Base-by-base conservation (phyloP, 139 green algal genomes). In the Chlamydomonas applanata region DNA sequence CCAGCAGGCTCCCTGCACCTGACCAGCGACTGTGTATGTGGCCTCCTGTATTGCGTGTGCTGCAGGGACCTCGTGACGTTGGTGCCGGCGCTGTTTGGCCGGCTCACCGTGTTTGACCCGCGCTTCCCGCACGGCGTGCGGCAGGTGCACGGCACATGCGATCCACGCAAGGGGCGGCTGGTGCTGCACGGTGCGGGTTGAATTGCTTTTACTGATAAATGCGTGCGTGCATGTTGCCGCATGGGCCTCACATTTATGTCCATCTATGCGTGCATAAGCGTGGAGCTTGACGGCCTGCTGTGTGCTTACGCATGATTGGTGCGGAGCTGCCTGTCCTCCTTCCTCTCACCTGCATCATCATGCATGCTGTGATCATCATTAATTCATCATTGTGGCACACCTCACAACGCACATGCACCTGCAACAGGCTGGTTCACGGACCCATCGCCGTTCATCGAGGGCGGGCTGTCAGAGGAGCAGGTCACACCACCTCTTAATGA, bases 351-450 rank as follows among this genome's bases (percentile, higher is more conserved):
- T n/a, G n/a, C n/a, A n/a, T n/a, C n/a, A n/a, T n/a, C n/a, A n/a
- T n/a, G 40, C 62, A 54, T 53, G 34, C 16, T 53, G 33, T 32
- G 5, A 52, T 22, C n/a, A n/a, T n/a, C n/a, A n/a, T n/a, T n/a
- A n/a, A n/a, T n/a, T n/a, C n/a, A n/a, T n/a, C n/a, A n/a, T n/a
- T n/a, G n/a, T n/a, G n/a, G n/a, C n/a, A n/a, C n/a, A n/a, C n/a
- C n/a, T n/a, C n/a, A n/a, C 34, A 53, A 7, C 17, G 40, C n/a
- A 30, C 33, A 54, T 59, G 24, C 29, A 33, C 7, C 17, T 33
- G 33, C 20, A 40, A n/a, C 79, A 89, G 84, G 92, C 46, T 97
- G 92, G 92, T 97, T 93, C 73, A 92, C 87, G 24, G 82, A 89
- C 46, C 92, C 90, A 2, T 69, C 76, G 22, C 89, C 89, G 4